Conservation (phyloP, 2,329 filamentous ascomycete genomes). For the Fusarium equiseti region DNA sequence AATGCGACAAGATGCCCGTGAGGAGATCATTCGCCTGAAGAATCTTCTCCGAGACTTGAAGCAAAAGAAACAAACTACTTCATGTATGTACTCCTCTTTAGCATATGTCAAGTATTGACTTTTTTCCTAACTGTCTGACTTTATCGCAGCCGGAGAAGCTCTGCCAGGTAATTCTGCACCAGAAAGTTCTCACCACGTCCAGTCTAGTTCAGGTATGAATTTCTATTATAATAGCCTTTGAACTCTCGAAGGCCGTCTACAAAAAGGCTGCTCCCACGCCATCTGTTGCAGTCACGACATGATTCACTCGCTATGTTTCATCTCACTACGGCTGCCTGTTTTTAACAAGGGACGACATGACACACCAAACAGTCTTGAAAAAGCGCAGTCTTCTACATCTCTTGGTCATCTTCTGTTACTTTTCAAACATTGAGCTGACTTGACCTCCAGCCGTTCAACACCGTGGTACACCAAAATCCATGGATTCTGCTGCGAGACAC, state of each 20-base stretch:
- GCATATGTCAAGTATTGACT: background rate
- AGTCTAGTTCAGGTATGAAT: slow-evolving; percentile 32
- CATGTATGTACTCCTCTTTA: slow-evolving; percentile 12
- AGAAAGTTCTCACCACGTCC: background rate
- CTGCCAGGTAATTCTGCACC: background rate
- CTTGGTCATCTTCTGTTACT: background rate
- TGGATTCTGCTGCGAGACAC: slow-evolving; percentile 39
- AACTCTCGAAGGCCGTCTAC: background rate
- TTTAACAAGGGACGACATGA: background rate
- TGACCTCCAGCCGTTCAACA: slow-evolving; percentile 18
- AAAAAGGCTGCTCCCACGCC: background rate
- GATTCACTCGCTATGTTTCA: background rate
- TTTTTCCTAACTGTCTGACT: slow-evolving; percentile 1
- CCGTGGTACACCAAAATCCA: slow-evolving; percentile 15
- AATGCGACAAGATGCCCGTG: slow-evolving; percentile 46
- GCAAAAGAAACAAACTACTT: slow-evolving; percentile 9
- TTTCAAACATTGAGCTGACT: slow-evolving; percentile 23
- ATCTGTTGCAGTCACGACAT: background rate
- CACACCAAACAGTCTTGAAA: background rate
- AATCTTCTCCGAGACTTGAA: slow-evolving; percentile 42
- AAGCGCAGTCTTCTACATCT: background rate
- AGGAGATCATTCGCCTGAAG: slow-evolving; percentile 51
- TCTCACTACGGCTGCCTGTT: background rate
- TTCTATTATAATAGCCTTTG: background rate
- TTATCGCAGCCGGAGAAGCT: slow-evolving; percentile 5